Conservation (phyloP, 2,329 filamentous ascomycete genomes). For the Talaromyces sp. region DNA sequence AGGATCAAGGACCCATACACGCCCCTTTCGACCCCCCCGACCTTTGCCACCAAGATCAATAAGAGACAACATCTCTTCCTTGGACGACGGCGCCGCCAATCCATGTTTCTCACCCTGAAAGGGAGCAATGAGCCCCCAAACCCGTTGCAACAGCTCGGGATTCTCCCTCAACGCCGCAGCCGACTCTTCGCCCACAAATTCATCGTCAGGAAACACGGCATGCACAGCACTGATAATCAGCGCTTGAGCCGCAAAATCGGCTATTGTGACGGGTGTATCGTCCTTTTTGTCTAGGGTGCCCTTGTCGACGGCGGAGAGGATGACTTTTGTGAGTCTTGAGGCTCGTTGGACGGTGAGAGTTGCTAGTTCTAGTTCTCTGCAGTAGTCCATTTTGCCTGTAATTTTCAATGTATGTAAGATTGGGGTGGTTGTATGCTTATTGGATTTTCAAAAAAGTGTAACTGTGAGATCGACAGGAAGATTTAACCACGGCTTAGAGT, state of each 20-base stretch:
- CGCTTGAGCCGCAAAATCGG: constrained; percentile 62
- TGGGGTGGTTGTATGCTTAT: not conserved
- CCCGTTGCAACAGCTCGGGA: constrained; percentile 47
- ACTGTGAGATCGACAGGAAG: constrained; percentile 1
- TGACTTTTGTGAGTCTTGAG: constrained; percentile 54
- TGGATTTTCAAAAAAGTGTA: not conserved
- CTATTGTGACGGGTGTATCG: constrained; percentile 59
- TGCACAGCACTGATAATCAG: constrained; percentile 57
- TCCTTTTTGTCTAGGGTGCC: constrained; percentile 56
- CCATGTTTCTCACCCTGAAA: constrained; percentile 30
- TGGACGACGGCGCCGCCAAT: constrained; percentile 43
- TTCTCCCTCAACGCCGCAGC: constrained; percentile 52
- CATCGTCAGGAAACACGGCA: constrained; percentile 52
- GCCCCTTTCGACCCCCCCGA: constrained; percentile 35
- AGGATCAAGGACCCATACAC: constrained; percentile 62
- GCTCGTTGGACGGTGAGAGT: constrained; percentile 53
- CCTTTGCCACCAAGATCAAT: constrained; percentile 57
- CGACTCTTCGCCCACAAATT: constrained; percentile 61
- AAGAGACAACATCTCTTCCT: constrained; percentile 57
- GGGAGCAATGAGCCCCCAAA: constrained; percentile 53
- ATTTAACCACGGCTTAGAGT: not conserved
- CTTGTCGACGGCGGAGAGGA: constrained; percentile 50
- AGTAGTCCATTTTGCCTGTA: constrained; percentile 24
- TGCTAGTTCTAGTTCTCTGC: constrained; percentile 36
- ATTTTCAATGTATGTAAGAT: not conserved